Base-by-base conservation (phyloP, 2,329 filamentous ascomycete genomes). In the Colletotrichum plurivorum region DNA sequence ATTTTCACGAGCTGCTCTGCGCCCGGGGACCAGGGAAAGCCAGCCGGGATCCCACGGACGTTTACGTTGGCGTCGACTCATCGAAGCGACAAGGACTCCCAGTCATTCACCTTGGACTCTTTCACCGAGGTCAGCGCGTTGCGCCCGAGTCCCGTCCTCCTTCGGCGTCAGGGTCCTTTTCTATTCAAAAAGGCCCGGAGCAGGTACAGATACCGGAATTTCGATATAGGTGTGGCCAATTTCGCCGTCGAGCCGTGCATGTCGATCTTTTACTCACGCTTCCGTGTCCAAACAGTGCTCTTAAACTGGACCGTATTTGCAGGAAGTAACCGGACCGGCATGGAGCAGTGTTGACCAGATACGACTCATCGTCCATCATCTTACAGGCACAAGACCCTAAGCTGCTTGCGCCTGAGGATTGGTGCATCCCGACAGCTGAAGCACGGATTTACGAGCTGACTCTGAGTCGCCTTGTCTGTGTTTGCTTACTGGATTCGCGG, bases 51-150 rank as follows among this genome's bases (percentile, higher is more conserved):
- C 67, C 36, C 67, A 69, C 66, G 45, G 62, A 69, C 62, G 41
- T 66, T 52, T 36, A 69, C 62, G 41, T 66, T 52, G 51, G 62
- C 36, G 66, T 66, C 51, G 66, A 69, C 66, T 61, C 62, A 67
- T 66, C 56, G 54, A 61, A 53, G 60, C 62, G 67, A 61, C 67
- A 69, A 52, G 67, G 62, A 49, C 51, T 69, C 55, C 62, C 45
- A 31, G 55, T 61, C 66, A 3, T 36, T 36, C 31, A 36, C 31
- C 10, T 36, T 43, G 25, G 36, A 27, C 22, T 59, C 31, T 18
- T 46, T 13, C 65, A 48, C 31, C 18, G 49, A 53, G 20, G 36
- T 20, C 61, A 60, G 45, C 46, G 53, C 45, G n/a, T 36, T 49
- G 27, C 39, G 39, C 53, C 52, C 53, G 31, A 43, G 56, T 51